These are phyloP conservation scores for Xylaria castorea DNA, from an alignment of 495 filamentous ascomycete species.

Conservation along the genomic window DNA sequence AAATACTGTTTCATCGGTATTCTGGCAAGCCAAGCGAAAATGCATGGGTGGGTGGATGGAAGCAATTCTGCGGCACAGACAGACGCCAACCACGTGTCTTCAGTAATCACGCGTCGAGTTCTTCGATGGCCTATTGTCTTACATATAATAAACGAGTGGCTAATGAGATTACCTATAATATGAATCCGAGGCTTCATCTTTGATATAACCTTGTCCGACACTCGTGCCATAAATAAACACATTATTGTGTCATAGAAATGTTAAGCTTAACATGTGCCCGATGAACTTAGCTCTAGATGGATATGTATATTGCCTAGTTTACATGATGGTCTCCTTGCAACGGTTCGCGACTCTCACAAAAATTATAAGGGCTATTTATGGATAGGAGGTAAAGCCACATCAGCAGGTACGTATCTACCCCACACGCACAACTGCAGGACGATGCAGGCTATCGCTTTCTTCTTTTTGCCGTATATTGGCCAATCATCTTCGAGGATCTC, in stretches of 20 bases:
- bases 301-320: not conserved
- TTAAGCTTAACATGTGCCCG: constrained; percentile 1
- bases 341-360: not conserved
- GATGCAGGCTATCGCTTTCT: constrained; percentile 2
- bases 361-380: constrained; percentile 7
- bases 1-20: constrained; percentile 2
- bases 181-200: not conserved
- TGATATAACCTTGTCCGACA: not conserved
- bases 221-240: constrained; percentile 11
- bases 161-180: constrained; percentile 5
- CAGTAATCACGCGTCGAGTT: not conserved
- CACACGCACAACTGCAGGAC: constrained; percentile 10
- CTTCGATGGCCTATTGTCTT: not conserved
- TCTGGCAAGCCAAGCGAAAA: constrained; percentile 16
- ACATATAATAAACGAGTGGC: not conserved
- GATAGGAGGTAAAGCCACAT: not conserved
- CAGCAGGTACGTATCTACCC: constrained; percentile 17
- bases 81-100: constrained; percentile 26
- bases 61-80: constrained; percentile 24
- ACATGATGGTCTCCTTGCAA: not conserved
- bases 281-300: not conserved
- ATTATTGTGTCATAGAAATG: constrained; percentile 16
- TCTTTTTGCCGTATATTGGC: constrained; percentile 8
- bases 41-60: not conserved
- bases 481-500: not conserved